These are phyloP conservation scores for Sarocladium oryzae DNA, from an alignment of 2,329 filamentous ascomycete genomes.

Conservation along the genomic window DNA sequence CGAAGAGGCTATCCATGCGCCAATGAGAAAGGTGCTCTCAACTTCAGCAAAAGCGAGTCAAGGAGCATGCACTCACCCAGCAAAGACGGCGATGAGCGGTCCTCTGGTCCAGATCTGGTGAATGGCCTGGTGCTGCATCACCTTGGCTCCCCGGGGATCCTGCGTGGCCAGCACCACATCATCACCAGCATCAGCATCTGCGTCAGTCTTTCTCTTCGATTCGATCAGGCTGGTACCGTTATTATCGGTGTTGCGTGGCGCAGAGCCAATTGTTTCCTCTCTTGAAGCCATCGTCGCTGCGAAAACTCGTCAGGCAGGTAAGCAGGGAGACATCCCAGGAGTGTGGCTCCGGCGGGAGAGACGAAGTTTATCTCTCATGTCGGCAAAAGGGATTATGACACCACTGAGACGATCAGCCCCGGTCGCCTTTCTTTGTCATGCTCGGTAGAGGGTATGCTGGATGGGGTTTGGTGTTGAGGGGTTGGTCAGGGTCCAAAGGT, in stretches of 20 bases:
- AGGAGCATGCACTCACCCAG: too few relatives aligned
- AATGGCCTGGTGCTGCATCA: background rate
- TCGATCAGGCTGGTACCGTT: too few relatives aligned
- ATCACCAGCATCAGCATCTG: too few relatives aligned
- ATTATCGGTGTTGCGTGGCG: background rate
- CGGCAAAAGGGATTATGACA: background rate
- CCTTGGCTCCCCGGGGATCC: background rate
- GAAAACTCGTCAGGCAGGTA: too few relatives aligned
- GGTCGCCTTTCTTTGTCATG: too few relatives aligned
- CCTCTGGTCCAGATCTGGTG: background rate
- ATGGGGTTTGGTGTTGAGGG: background rate
- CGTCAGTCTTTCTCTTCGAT: too few relatives aligned
- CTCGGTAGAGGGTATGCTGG: too few relatives aligned
- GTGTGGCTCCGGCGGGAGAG: too few relatives aligned
- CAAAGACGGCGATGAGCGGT: background rate
- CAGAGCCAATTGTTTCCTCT: background rate
- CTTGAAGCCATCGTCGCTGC: background rate
- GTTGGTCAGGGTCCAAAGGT: background rate
- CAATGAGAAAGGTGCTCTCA: too few relatives aligned
- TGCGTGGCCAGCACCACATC: background rate
- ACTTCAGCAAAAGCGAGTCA: too few relatives aligned
- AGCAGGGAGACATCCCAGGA: too few relatives aligned
- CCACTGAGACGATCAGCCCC: background rate
- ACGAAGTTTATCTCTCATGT: background rate
- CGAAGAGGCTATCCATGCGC: slow-evolving; percentile 19